These are phyloP conservation scores for Cryphonectria carpinicola DNA, from an alignment of 2,329 filamentous ascomycete genomes.

Conservation along the genomic window DNA sequence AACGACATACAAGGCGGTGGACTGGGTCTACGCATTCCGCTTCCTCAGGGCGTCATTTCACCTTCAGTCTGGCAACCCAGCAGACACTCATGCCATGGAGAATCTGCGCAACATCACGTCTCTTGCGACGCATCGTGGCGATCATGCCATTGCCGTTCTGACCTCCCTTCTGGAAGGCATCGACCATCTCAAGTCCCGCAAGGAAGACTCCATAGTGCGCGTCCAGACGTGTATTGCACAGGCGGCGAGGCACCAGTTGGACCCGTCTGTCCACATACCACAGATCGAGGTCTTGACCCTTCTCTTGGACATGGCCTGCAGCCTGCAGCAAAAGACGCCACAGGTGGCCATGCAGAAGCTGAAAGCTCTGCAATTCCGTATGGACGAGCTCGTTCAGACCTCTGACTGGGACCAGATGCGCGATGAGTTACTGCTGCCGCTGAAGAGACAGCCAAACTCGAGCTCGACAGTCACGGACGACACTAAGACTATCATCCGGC, in stretches of 20 bases:
- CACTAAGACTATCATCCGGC: conserved; percentile 57
- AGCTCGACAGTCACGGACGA: conserved; percentile 59
- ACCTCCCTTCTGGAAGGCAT: conserved; percentile 72
- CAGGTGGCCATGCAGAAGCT: conserved; percentile 64
- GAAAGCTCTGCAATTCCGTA: conserved; percentile 60
- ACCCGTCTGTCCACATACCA: conserved; percentile 64
- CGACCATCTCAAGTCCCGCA: conserved; percentile 66
- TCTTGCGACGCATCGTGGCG: conserved; percentile 63
- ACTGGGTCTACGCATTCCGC: conserved; percentile 79
- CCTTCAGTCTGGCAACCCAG: conserved; percentile 61
- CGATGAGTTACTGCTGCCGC: conserved; percentile 58
- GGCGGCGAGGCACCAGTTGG: conserved; percentile 71
- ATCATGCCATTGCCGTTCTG: conserved; percentile 67
- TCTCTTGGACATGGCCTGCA: conserved; percentile 71
- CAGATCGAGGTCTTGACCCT: conserved; percentile 70
- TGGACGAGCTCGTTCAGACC: conserved; percentile 59
- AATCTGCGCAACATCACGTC: conserved; percentile 67
- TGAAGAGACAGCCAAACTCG: conserved; percentile 54
- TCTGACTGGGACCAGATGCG: conserved; percentile 51
- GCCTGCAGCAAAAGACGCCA: conserved; percentile 65
- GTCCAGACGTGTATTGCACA: conserved; percentile 76
- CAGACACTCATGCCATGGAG: conserved; percentile 67
- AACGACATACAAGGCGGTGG: conserved; percentile 67
- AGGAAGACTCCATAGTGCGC: conserved; percentile 68
- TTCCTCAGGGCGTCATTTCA: conserved; percentile 74